Conservation (phyloP, 208 protist species). For the Leishmania guyanensis region DNA sequence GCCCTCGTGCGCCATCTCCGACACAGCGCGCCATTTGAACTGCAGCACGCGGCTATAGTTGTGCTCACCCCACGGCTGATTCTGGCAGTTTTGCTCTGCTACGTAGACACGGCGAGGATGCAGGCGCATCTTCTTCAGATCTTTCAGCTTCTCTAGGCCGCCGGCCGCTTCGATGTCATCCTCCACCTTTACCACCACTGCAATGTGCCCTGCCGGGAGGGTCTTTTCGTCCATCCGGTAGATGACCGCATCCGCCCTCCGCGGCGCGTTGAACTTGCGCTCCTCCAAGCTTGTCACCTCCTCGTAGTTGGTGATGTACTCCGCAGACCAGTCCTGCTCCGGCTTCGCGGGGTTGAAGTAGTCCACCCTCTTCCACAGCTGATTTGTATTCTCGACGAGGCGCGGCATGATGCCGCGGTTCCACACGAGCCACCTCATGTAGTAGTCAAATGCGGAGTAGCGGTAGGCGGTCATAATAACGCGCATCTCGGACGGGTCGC, state of each 20-base stretch:
- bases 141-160: slow-evolving; percentile 31
- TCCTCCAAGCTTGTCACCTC: slow-evolving; percentile 38
- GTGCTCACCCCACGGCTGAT: slow-evolving; percentile 41
- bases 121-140: slow-evolving; percentile 38
- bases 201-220: slow-evolving; percentile 41
- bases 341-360: slow-evolving; percentile 49
- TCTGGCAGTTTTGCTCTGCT: slow-evolving; percentile 73
- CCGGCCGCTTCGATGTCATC: slow-evolving; percentile 52
- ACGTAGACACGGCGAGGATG: slow-evolving; percentile 66
- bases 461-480: slow-evolving; percentile 42
- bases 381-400: slow-evolving; percentile 22
- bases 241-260: slow-evolving; percentile 47
- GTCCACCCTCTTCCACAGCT: slow-evolving; percentile 39
- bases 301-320: slow-evolving; percentile 46
- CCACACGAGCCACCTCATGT: slow-evolving; percentile 49
- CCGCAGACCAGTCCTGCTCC: slow-evolving; percentile 38
- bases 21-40: slow-evolving; percentile 45
- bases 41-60: slow-evolving; percentile 64
- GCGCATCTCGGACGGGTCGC: slow-evolving; percentile 34
- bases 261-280: slow-evolving; percentile 47
- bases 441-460: slow-evolving; percentile 51
- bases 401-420: slow-evolving; percentile 39
- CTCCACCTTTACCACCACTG: slow-evolving; percentile 64
- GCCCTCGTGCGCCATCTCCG: slow-evolving; percentile 30
- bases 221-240: slow-evolving; percentile 18